Evolutionary conservation across 805 yeast species (phyloP), one percentile per base, ranked within the genome.

Genomic region (Yarrowia divulgata): DNA sequence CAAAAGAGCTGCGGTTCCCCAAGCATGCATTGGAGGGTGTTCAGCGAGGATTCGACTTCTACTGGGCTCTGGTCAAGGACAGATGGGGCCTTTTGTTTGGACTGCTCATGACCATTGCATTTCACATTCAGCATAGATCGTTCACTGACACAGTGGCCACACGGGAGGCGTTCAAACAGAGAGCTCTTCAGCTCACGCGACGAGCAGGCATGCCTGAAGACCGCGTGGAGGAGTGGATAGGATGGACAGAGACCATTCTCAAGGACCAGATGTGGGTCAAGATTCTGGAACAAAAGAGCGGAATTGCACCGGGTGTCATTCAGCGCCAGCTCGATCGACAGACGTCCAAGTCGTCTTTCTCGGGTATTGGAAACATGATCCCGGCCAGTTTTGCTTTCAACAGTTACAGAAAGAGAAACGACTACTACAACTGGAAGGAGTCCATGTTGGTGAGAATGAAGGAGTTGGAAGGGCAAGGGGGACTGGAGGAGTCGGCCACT

Each of bases 71-170:
- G 23, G 80, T 77, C 12, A 77, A 75, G 46, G 81, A 79, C 55
- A 54, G 73, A 14, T 78, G 80, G 80, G 79, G 78, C 0, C 71
- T 79, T 32, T 69, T 77, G 43, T 71, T 76, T 50, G 81, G 80
- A 3, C 69, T 78, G 19, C 69, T 75, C n/a, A 39, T 35, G 34
- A 54, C 43, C 8, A 68, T 71, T 12, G 71, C 68, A 35, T 42
- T 40, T 19, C 46, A 48, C 8, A 57, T 72, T 12, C 69, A 66
- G 39, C 54, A 62, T 35, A 42, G 48, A n/a, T 54, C 67, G 5
- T 68, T 69, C 1, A 46, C 68, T 5, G 60, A 40, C 8, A 32
- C 45, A 14, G 67, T 49, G 2, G 64, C 68, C 0, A 23, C 54
- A 5, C 45, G 32, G 8, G 68, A 63, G 54, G 68, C 48, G n/a